phyloP scores from a whole-genome alignment of 148 eudicot species.

The Silene latifolia region DNA sequence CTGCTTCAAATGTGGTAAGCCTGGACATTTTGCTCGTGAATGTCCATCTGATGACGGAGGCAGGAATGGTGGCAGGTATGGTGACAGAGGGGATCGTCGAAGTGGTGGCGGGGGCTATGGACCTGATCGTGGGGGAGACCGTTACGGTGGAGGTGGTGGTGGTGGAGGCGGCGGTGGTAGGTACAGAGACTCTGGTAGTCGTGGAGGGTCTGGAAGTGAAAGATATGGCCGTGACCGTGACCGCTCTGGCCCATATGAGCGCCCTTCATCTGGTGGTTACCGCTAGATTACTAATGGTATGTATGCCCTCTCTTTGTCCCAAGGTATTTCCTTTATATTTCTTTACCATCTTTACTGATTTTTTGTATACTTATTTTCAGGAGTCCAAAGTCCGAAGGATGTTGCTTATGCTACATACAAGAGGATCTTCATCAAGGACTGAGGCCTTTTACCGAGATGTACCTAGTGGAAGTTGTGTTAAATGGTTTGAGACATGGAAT shows the following conservation, averaged over 20 bases:
- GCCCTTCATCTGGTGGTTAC: constrained; percentile 51
- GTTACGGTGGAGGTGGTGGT: constrained; percentile 51
- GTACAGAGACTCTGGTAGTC: constrained; percentile 63
- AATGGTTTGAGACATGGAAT: constrained; percentile 52
- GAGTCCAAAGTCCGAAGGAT: constrained; percentile 24
- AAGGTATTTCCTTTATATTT: background rate
- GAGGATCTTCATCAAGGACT: constrained; percentile 16
- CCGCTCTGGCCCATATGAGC: constrained; percentile 91
- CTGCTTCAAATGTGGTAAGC: constrained; percentile 48
- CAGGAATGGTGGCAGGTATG: constrained; percentile 71
- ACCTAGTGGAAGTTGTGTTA: constrained; percentile 39
- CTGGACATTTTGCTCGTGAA: constrained; percentile 64
- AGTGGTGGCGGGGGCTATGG: constrained; percentile 58
- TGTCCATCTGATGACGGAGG: constrained; percentile 84
- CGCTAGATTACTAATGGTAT: constrained; percentile 37
- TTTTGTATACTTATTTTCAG: constrained; percentile 35
- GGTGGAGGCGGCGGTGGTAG: constrained; percentile 57
- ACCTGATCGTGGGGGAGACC: constrained; percentile 47
- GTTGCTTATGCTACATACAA: constrained; percentile 8
- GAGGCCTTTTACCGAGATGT: constrained; percentile 29
- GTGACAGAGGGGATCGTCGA: constrained; percentile 58
- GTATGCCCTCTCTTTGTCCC: constrained; percentile 2
- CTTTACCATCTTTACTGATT: constrained; percentile 5
- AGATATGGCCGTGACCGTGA: constrained; percentile 86
- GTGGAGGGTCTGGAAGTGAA: constrained; percentile 65